phyloP scores from a whole-genome alignment of 768 basidiomycete species.

The Hysterangium stoloniferum region DNA sequence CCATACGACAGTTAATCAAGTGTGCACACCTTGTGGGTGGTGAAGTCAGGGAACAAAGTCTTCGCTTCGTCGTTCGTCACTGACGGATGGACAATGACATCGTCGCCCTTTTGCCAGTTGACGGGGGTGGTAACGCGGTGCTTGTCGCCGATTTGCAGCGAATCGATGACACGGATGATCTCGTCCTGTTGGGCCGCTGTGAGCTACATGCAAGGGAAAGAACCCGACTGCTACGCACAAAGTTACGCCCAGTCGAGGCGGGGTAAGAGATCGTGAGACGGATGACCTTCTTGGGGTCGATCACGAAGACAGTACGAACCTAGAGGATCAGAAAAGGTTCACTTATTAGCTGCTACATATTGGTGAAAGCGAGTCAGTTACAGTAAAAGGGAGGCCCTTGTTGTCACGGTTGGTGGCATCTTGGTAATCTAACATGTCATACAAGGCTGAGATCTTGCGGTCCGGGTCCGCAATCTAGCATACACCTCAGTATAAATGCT shows the following conservation, averaged over 20 bases:
- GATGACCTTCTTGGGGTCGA: slow-evolving; percentile 95
- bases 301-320: slow-evolving; percentile 95
- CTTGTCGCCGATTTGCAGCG: slow-evolving; percentile 87
- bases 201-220: background rate
- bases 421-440: slow-evolving; percentile 96
- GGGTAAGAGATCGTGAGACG: slow-evolving; percentile 88
- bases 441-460: slow-evolving; percentile 74
- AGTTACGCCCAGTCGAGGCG: slow-evolving; percentile 93
- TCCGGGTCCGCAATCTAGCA: slow-evolving; percentile 84
- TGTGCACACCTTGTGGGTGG: slow-evolving; percentile 62
- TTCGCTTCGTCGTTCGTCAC: slow-evolving; percentile 86
- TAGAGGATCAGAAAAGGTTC: slow-evolving; percentile 23
- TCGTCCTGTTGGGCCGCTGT: slow-evolving; percentile 32
- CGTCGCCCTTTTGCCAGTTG: slow-evolving; percentile 91
- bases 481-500: background rate
- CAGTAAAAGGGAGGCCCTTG: slow-evolving; percentile 92
- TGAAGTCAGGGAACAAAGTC: slow-evolving; percentile 80
- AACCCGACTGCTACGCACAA: slow-evolving; percentile 31
- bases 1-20: slow-evolving; percentile 2
- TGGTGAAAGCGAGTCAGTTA: slow-evolving; percentile 20
- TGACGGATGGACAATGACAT: slow-evolving; percentile 86
- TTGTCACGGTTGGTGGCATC: slow-evolving; percentile 83
- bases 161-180: slow-evolving; percentile 74
- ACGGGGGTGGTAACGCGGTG: slow-evolving; percentile 82
- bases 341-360: background rate